Evolutionary conservation across 2,329 filamentous ascomycete genomes (phyloP).

Genomic region (Aspergillus hortae): DNA sequence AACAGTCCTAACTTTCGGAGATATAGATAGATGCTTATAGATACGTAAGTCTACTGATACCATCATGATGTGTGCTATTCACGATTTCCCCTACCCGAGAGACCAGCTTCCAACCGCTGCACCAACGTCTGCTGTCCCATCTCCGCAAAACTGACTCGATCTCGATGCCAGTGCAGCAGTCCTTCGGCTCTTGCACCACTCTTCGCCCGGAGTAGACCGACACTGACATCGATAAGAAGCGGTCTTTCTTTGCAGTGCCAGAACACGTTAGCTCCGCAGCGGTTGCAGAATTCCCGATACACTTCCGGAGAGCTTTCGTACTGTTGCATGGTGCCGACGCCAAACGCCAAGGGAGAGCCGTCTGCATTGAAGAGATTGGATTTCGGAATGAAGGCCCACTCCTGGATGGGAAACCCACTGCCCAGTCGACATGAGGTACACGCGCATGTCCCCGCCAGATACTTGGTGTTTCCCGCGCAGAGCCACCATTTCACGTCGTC

Average conservation of each 20-base stretch:
- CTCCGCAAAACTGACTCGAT: slow-evolving; percentile 58
- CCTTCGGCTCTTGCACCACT: slow-evolving; percentile 54
- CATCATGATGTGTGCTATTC: background rate
- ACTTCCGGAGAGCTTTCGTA: slow-evolving; percentile 55
- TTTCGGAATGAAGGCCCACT: slow-evolving; percentile 64
- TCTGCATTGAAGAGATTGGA: slow-evolving; percentile 52
- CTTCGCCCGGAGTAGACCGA: slow-evolving; percentile 52
- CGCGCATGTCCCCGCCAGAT: slow-evolving; percentile 58
- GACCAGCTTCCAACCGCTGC: slow-evolving; percentile 20
- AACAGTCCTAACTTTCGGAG: too few relatives aligned
- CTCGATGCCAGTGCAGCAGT: slow-evolving; percentile 62
- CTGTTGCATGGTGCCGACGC: slow-evolving; percentile 44
- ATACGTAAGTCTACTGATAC: background rate
- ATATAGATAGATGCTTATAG: too few relatives aligned
- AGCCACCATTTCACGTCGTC: slow-evolving; percentile 59
- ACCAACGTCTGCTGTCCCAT: slow-evolving; percentile 41
- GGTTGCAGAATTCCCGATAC: slow-evolving; percentile 58
- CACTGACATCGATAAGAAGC: slow-evolving; percentile 61
- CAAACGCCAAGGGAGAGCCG: slow-evolving; percentile 31
- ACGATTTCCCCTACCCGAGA: slow-evolving; percentile 3
- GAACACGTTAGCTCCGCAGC: slow-evolving; percentile 63
- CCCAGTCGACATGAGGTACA: slow-evolving; percentile 61
- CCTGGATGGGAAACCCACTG: slow-evolving; percentile 61
- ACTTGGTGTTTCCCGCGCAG: slow-evolving; percentile 45
- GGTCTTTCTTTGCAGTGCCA: slow-evolving; percentile 55